Evolutionary conservation across 2,329 filamentous ascomycete genomes (phyloP).

Genomic region (Zopfia rhizophila): DNA sequence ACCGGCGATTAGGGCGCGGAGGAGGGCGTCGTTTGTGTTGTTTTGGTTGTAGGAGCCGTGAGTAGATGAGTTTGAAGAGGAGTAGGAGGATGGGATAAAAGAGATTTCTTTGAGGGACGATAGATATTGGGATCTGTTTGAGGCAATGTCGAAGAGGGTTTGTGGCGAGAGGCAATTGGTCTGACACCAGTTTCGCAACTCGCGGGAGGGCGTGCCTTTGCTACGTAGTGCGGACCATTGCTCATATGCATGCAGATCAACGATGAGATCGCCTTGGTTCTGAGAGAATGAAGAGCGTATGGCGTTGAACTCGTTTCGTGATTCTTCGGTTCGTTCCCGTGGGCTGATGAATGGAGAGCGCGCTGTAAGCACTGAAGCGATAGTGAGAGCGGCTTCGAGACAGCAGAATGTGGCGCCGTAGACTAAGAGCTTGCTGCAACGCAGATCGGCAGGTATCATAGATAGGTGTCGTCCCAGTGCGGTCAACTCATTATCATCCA

Average conservation of each 20-base stretch:
- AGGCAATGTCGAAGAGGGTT: slow-evolving; percentile 87
- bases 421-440: slow-evolving; percentile 94
- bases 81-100: slow-evolving; percentile 67
- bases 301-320: slow-evolving; percentile 81
- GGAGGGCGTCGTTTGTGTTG: slow-evolving; percentile 57
- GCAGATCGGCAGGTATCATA: slow-evolving; percentile 91
- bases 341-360: slow-evolving; percentile 88
- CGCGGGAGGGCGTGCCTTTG: slow-evolving; percentile 65
- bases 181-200: slow-evolving; percentile 81
- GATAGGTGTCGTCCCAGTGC: slow-evolving; percentile 93
- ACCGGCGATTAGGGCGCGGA: slow-evolving; percentile 61
- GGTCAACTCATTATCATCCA: slow-evolving; percentile 87
- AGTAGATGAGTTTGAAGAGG: slow-evolving; percentile 36
- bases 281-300: slow-evolving; percentile 78
- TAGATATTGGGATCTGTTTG: slow-evolving; percentile 86
- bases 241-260: slow-evolving; percentile 85
- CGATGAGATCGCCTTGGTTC: slow-evolving; percentile 87
- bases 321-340: slow-evolving; percentile 82
- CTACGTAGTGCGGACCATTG: slow-evolving; percentile 78
- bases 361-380: slow-evolving; percentile 91
- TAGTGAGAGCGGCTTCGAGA: slow-evolving; percentile 85
- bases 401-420: slow-evolving; percentile 95
- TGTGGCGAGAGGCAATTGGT: slow-evolving; percentile 86
- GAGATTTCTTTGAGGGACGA: slow-evolving; percentile 86
- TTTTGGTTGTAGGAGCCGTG: slow-evolving; percentile 58